A percentile compares a stretch with the other conserved stretches of the same genome.
Conservation (phyloP, 495 filamentous ascomycete species). For the Xylaria sp. region DNA sequence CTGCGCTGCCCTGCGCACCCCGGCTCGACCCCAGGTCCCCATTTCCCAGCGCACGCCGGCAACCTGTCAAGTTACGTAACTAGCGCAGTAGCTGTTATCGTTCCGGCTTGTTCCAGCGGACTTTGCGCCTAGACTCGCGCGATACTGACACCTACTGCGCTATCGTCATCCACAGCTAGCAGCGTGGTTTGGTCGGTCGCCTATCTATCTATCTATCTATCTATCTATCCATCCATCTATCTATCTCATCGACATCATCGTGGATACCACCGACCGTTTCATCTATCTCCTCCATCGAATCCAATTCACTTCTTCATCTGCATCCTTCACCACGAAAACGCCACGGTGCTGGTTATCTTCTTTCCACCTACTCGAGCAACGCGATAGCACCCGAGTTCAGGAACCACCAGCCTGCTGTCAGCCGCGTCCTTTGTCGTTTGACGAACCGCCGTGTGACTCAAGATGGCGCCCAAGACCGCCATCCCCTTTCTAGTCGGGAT, state of each 20-base stretch:
- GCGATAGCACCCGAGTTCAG: neutral
- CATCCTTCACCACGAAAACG: neutral
- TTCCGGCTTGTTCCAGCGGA: neutral
- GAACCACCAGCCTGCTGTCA: constrained; percentile 10
- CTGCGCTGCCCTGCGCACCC: no score
- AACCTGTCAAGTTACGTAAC: neutral
- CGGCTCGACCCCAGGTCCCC: constrained; percentile 1
- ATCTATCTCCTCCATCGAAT: neutral
- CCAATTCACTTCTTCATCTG: neutral
- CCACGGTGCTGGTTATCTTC: neutral
- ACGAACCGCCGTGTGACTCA: constrained; percentile 16
- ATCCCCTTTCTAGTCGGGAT: constrained; percentile 87
- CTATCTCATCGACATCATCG: constrained; percentile 11
- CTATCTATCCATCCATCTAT: neutral
- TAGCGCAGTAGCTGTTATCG: neutral
- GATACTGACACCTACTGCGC: no score
- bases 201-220: neutral
- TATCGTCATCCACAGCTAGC: no score
- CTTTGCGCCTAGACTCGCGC: no score
- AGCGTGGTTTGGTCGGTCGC: no score
- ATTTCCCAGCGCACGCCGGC: neutral
- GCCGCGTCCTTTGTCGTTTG: constrained; percentile 15
- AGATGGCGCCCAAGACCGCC: constrained; percentile 60
- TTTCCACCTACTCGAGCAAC: neutral
- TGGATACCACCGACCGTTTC: neutral